Evolutionary conservation across 768 basidiomycete genomes (phyloP).

Genomic region (Pulveroboletus sp.): DNA sequence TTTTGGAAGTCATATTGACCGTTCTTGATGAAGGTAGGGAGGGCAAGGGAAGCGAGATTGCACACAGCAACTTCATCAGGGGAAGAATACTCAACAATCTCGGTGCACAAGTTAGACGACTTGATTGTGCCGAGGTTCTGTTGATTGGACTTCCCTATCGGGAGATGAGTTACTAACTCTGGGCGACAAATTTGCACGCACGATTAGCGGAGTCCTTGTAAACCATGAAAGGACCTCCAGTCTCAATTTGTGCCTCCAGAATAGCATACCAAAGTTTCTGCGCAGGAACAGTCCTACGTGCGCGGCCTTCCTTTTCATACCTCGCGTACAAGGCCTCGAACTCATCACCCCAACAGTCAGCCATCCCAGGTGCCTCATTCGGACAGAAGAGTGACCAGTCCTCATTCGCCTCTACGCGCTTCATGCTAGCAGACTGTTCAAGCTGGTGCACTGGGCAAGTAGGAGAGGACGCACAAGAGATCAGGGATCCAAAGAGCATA

Average conservation of each 20-base stretch:
- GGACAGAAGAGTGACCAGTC: conserved; percentile 99
- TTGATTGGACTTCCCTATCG: conserved; percentile 93
- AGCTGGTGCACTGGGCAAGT: background rate
- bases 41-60: conserved; percentile 94
- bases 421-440: conserved; percentile 63
- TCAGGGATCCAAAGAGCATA: conserved; percentile 98
- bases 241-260: conserved; percentile 95
- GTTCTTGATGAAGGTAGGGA: conserved; percentile 84
- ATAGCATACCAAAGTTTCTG: conserved; percentile 99
- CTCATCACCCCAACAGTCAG: conserved; percentile 84
- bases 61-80: conserved; percentile 98
- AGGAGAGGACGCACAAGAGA: conserved; percentile 65
- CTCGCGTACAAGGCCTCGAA: conserved; percentile 82
- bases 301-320: conserved; percentile 89
- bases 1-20: conserved; percentile 91
- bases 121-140: conserved; percentile 98
- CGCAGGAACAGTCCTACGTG: conserved; percentile 79
- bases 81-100: conserved; percentile 97
- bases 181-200: conserved; percentile 35
- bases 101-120: conserved; percentile 97
- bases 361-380: conserved; percentile 86
- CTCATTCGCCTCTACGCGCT: conserved; percentile 83
- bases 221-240: conserved; percentile 97
- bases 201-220: conserved; percentile 97
- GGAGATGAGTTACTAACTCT: background rate